A percentile compares a stretch with the other conserved stretches of the same genome.
These are phyloP conservation scores for Erysimum pusillum DNA, from an alignment of 441 rosid genomes.

Conservation along the genomic window DNA sequence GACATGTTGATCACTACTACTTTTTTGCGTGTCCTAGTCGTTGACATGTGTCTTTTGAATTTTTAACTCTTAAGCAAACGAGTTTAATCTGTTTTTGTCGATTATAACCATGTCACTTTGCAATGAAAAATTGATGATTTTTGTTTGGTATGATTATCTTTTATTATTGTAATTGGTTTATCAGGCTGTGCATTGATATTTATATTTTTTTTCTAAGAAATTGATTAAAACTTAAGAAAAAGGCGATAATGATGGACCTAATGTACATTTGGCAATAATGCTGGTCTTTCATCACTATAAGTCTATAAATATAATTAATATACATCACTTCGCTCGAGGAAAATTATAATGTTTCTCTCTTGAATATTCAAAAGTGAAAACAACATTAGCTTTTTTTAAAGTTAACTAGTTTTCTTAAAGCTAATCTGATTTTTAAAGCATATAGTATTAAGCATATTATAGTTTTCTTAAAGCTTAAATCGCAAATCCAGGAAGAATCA, in stretches of 20 bases:
- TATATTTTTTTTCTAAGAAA: neutral
- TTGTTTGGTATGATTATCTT: neutral
- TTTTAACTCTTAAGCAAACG: neutral
- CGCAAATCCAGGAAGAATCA: slow-evolving; percentile 45
- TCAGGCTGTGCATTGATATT: neutral
- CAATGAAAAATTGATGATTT: neutral
- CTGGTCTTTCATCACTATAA: slow-evolving; percentile 33
- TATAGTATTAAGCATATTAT: neutral
- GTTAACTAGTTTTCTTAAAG: slow-evolving; percentile 24
- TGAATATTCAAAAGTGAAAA: slow-evolving; percentile 21
- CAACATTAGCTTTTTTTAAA: neutral
- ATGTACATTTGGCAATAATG: slow-evolving; percentile 36
- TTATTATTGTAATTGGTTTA: neutral
- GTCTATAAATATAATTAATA: slow-evolving; percentile 31
- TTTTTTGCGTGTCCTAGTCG: slow-evolving; percentile 19
- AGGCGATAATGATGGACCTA: slow-evolving; percentile 22
- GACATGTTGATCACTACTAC: slow-evolving; percentile 51
- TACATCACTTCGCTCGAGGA: slow-evolving; percentile 43
- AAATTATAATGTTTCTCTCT: slow-evolving; percentile 15
- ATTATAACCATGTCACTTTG: slow-evolving; percentile 13
- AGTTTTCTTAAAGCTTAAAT: slow-evolving; percentile 37
- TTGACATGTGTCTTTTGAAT: slow-evolving; percentile 38
- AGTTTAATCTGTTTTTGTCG: slow-evolving; percentile 21
- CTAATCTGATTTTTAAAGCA: slow-evolving; percentile 8
- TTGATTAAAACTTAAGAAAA: neutral